Conservation (phyloP, 108 stramenopile species). For the Cylindrotheca fusiformis region DNA sequence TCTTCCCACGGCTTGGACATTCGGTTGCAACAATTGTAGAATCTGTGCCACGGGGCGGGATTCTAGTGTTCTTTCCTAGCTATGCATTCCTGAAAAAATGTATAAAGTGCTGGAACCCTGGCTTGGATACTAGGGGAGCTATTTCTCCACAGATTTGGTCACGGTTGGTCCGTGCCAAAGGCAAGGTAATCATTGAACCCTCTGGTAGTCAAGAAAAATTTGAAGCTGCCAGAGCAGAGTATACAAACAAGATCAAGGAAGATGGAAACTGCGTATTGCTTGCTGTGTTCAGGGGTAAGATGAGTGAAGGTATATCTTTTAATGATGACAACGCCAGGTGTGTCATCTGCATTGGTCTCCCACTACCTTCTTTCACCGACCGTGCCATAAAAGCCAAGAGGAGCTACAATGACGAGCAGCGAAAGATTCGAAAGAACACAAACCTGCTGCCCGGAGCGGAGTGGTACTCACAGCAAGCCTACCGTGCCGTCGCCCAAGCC, state of each 20-base stretch:
- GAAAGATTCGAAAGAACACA: slow-evolving; percentile 42
- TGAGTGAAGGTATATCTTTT: slow-evolving; percentile 83
- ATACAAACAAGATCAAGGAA: slow-evolving; percentile 33
- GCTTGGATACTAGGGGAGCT: slow-evolving; percentile 11
- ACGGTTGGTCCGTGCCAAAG: slow-evolving; percentile 46
- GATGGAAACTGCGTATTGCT: slow-evolving; percentile 72
- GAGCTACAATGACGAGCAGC: slow-evolving; percentile 78
- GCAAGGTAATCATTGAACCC: slow-evolving; percentile 69
- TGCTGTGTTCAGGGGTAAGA: slow-evolving; percentile 87
- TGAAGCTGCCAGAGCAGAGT: slow-evolving; percentile 55
- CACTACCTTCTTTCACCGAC: slow-evolving; percentile 48
- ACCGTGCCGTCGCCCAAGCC: slow-evolving; percentile 89
- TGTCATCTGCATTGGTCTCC: slow-evolving; percentile 78
- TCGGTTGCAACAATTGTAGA: slow-evolving; percentile 58
- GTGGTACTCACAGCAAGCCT: slow-evolving; percentile 93
- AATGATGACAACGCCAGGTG: slow-evolving; percentile 78
- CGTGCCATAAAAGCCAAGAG: slow-evolving; percentile 66
- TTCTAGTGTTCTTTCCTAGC: slow-evolving; percentile 73
- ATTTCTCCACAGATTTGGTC: slow-evolving; percentile 36
- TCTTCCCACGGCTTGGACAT: slow-evolving; percentile 63
- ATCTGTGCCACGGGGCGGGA: slow-evolving; percentile 60
- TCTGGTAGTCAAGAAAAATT: slow-evolving; percentile 60
- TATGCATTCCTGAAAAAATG: slow-evolving; percentile 61
- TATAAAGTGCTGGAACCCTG: slow-evolving; percentile 49
- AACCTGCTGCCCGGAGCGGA: slow-evolving; percentile 68